phyloP scores from a whole-genome alignment of 1,139 yeast species.

The Nakaseomyces sp. region DNA sequence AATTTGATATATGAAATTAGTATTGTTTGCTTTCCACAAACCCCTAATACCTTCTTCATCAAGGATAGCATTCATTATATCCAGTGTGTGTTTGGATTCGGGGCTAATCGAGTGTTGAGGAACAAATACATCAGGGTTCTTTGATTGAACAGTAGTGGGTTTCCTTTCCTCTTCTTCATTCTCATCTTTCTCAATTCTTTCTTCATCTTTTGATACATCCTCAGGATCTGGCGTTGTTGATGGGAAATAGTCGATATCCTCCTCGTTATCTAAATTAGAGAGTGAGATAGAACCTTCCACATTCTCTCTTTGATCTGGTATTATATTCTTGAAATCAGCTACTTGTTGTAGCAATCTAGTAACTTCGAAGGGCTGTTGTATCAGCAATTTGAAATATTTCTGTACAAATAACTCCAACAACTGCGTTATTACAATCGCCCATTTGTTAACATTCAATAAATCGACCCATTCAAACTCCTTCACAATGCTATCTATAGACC shows the following conservation, averaged over 20 bases:
- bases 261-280: conserved; percentile 22
- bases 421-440: conserved; percentile 46
- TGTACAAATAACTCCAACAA: conserved; percentile 53
- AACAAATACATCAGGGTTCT: background rate
- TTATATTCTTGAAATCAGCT: conserved; percentile 41
- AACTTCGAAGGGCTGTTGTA: conserved; percentile 86
- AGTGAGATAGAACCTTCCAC: conserved; percentile 7
- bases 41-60: conserved; percentile 79
- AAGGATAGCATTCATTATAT: conserved; percentile 59
- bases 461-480: conserved; percentile 58
- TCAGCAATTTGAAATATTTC: conserved; percentile 56
- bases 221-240: background rate
- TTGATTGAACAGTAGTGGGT: background rate
- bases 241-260: conserved; percentile 52
- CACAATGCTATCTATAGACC: conserved; percentile 12
- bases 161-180: background rate
- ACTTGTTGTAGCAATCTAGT: conserved; percentile 72
- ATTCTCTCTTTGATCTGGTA: conserved; percentile 13
- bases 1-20: conserved; percentile 71
- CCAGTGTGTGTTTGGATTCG: conserved; percentile 56
- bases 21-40: conserved; percentile 77
- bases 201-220: background rate
- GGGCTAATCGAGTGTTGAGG: conserved; percentile 42
- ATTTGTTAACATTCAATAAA: conserved; percentile 50
- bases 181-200: background rate